Percentiles rank a stretch among this genome's conserved stretches.
Conservation (phyloP, 2,329 filamentous ascomycete genomes). For the Arthrobotrys iridis region DNA sequence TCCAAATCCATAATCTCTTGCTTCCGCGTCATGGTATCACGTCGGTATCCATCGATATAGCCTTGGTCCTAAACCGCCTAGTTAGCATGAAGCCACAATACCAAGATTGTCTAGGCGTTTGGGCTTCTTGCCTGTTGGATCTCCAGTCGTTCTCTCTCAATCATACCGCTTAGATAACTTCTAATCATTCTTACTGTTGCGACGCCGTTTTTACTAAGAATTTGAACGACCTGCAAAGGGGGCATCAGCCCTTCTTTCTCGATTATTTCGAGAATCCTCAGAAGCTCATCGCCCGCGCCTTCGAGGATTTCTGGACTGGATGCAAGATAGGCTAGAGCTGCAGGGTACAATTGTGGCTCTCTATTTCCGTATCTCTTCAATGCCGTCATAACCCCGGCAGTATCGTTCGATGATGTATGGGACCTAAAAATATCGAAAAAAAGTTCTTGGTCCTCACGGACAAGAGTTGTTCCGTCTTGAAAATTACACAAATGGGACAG, state of each 20-base stretch:
- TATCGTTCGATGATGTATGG: slow-evolving; percentile 92
- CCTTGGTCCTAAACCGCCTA: not conserved
- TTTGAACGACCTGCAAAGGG: slow-evolving; percentile 94
- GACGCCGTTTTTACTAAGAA: slow-evolving; percentile 79
- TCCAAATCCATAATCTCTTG: slow-evolving; percentile 80
- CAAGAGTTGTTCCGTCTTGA: slow-evolving; percentile 86
- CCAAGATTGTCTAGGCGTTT: not conserved
- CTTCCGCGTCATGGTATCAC: slow-evolving; percentile 82
- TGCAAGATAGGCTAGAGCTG: slow-evolving; percentile 91
- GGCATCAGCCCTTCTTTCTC: slow-evolving; percentile 93
- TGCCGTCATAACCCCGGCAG: slow-evolving; percentile 86
- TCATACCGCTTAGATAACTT: slow-evolving; percentile 86
- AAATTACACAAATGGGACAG: slow-evolving; percentile 93
- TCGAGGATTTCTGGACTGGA: slow-evolving; percentile 82
- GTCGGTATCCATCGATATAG: slow-evolving; percentile 78
- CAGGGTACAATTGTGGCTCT: slow-evolving; percentile 90
- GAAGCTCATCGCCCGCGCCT: slow-evolving; percentile 84
- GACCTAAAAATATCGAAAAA: slow-evolving; percentile 96
- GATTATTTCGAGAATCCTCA: slow-evolving; percentile 82
- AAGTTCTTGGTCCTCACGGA: slow-evolving; percentile 91
- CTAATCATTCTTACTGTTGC: slow-evolving; percentile 99
- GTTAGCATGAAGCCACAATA: not conserved
- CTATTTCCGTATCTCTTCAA: slow-evolving; percentile 89
- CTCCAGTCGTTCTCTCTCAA: slow-evolving; percentile 85
- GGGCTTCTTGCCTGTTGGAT: slow-evolving; percentile 69